Base-by-base conservation (phyloP, 2,329 filamentous ascomycete genomes). In the Daldinia eschscholtzii region DNA sequence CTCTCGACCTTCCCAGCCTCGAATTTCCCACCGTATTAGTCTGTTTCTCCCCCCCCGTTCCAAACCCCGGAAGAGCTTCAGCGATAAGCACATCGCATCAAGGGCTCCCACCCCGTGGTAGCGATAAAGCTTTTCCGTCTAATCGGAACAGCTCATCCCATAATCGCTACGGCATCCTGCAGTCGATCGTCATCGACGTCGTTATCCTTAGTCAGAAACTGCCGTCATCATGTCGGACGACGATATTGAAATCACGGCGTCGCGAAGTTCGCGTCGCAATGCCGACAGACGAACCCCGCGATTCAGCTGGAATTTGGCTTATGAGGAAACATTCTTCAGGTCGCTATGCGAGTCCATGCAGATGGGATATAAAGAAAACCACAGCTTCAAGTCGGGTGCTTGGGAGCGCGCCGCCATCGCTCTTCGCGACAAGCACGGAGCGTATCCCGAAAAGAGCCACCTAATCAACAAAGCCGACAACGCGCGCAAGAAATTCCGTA, bases 401-500 rank as follows among this genome's bases (percentile, higher is more conserved):
- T 89, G 87, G 87, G 85, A 88, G 64, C 85, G 86, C 70, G 87
- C 87, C 52, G 83, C 84, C 62, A 80, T 82, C 53, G 86, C 85
- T 35, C 78, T 89, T 61, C 83, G 85, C 78, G 84, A 86, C 33
- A 83, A 83, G 61, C 87, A 89, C 73, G 81, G 81, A 74, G 86
- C 87, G 52, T 87, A 83, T 70, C 86, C 87, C n/a, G 84, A 87
- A 68, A 89, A 89, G 79, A 85, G 83, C 72, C 87, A 89, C 61
- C 83, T 89, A 39, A 88, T 89, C 77, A 89, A 89, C 80, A 89
- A 89, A 79, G 87, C 86, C 70, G 87, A 89, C 78, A 89, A 89
- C 77, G 87, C 87, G 66, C 83, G 87, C 57, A 89, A 89, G 77
- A 86, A 87, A 73, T 89, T 89, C 68, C 85, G 87, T n/a, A 80